Evolutionary conservation across 257 asterid genomes (phyloP).

Genomic region (Nicotiana benthamiana): DNA sequence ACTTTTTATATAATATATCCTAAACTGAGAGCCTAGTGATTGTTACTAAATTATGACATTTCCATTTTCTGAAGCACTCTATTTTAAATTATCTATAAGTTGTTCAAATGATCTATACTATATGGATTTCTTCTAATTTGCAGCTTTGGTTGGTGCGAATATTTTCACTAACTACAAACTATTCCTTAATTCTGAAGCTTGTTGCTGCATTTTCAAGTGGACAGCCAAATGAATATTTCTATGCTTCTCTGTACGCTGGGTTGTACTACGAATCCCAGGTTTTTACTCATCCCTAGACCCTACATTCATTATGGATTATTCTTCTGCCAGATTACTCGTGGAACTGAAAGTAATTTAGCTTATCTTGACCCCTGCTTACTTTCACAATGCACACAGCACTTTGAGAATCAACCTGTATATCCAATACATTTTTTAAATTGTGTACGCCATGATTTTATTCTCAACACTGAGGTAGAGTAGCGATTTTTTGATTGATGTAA

Average conservation of each 20-base stretch:
- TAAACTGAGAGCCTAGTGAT: background rate
- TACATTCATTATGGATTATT: background rate
- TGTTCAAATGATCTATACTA: background rate
- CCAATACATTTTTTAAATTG: background rate
- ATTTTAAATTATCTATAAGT: background rate
- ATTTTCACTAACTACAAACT: background rate
- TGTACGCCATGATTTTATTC: background rate
- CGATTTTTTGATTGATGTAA: background rate
- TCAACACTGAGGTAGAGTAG: background rate
- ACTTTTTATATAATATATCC: background rate
- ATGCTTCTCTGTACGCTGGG: conserved; percentile 80
- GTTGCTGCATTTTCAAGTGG: conserved; percentile 58
- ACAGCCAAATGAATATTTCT: conserved; percentile 55
- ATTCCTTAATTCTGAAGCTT: conserved; percentile 37
- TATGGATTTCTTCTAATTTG: background rate
- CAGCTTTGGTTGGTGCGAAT: background rate
- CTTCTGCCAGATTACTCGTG: background rate
- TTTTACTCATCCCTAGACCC: background rate
- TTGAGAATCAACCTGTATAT: background rate
- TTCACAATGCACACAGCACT: background rate
- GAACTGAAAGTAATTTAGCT: background rate
- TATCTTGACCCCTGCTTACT: background rate
- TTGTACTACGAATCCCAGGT: conserved; percentile 91
- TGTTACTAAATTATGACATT: background rate
- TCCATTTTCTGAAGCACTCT: background rate